Evolutionary conservation across 2,329 filamentous ascomycete species (phyloP), one percentile per base, ranked within the genome.

Genomic region (Claviceps citrina): DNA sequence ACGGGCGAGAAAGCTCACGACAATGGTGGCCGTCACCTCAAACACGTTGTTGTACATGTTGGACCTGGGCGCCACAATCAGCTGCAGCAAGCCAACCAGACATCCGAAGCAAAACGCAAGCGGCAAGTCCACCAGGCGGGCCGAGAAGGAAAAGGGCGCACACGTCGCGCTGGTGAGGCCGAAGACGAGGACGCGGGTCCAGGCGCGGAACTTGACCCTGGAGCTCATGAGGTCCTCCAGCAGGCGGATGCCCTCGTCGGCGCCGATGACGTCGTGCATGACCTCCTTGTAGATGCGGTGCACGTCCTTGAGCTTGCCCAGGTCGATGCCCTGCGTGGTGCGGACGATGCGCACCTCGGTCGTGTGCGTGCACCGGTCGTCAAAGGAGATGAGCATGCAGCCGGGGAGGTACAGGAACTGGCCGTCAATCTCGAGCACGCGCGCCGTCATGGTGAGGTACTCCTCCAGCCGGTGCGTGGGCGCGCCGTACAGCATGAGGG

Each of bases 301-400:
- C 2, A 71, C 66, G 41, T 78, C 74, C 44, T 73, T 66, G 15
- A 79, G 63, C 51, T 73, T 76, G 20, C 73, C 73, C 1, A 79
- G 62, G 50, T 78, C 71, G 27, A 78, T 64, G 4, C 71, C 72
- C 47, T 77, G 73, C 1, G 55, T 55, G 0, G 67, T 66, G 10
- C 75, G 67, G 5, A 81, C 75, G 22, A 81, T 71, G 46, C 76
- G 73, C 43, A 81, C 74, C 49, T 80, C 76, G 13, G 74, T 76
- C 1, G 77, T 81, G 46, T 79, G 76, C 0, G 75, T 77, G 0
- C 68, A 62, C 37, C 55, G 60, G 49, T 87, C 82, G 53, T 83
- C 85, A 51, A 94, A 94, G 0, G 84, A 89, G 49, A 93, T 78
- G 43, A 94, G 81, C 86, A 94, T 94, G 52, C 83, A 91, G 5